Evolutionary conservation across 2,329 filamentous ascomycete genomes (phyloP).

Genomic region (Rutstroemia sp.): DNA sequence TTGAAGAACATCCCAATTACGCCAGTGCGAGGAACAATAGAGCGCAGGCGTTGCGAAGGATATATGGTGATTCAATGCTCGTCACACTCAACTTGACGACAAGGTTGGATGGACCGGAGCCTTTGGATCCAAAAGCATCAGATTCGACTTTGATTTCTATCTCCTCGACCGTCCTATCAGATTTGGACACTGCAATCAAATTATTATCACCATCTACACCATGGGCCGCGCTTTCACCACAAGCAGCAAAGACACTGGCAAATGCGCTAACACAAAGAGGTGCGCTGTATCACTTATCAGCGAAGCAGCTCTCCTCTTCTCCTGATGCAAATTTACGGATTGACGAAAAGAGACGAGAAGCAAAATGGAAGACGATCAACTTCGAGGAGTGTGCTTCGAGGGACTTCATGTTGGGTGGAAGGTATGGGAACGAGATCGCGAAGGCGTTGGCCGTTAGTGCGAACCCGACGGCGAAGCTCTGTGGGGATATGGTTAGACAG

Average conservation of each 20-base stretch:
- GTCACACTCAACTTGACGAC: background rate
- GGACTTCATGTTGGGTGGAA: slow-evolving; percentile 57
- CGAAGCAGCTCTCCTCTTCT: slow-evolving; percentile 31
- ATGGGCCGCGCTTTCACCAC: slow-evolving; percentile 50
- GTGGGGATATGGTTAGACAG: slow-evolving; percentile 61
- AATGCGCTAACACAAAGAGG: slow-evolving; percentile 67
- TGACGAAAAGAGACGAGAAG: slow-evolving; percentile 1
- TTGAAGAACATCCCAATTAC: slow-evolving; percentile 54
- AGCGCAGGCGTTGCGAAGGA: slow-evolving; percentile 56
- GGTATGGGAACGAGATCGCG: slow-evolving; percentile 58
- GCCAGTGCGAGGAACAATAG: slow-evolving; percentile 70
- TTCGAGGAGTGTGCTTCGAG: slow-evolving; percentile 56
- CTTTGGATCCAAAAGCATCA: slow-evolving; percentile 34
- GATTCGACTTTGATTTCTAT: slow-evolving; percentile 34
- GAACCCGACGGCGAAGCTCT: slow-evolving; percentile 63
- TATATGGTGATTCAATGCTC: slow-evolving; percentile 46
- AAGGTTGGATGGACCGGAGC: background rate
- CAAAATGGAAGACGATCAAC: slow-evolving; percentile 34
- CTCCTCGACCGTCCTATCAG: slow-evolving; percentile 38
- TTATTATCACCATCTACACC: slow-evolving; percentile 48
- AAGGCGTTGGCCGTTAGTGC: slow-evolving; percentile 56
- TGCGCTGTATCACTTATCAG: slow-evolving; percentile 53
- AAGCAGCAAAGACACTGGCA: slow-evolving; percentile 58
- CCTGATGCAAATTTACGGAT: slow-evolving; percentile 16
- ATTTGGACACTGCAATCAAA: slow-evolving; percentile 50